Evolutionary conservation across 1,284 basidiomycete genomes (phyloP), one percentile per base, ranked within the genome.

Genomic region (Malassezia sympodialis): DNA sequence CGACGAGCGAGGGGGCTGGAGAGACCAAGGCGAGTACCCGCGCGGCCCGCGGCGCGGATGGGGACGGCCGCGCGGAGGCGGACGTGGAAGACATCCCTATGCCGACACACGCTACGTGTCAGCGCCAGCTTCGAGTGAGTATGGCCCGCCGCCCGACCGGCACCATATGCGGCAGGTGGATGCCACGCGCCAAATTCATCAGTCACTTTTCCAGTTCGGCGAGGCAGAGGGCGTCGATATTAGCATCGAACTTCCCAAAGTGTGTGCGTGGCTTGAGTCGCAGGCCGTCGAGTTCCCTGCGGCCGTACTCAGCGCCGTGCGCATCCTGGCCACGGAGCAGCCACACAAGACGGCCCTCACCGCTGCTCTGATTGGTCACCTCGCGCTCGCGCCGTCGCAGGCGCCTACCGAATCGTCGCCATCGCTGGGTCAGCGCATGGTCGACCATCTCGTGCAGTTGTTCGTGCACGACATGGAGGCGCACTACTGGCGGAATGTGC

Each of bases 401-500:
- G 15, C 27, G 15, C 8, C 23, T 14, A n/a, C 40, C 0, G 12
- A 26, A 2, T 6, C n/a, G 12, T 45, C 56, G n/a, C n/a, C 48
- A 3, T 62, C 62, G 26, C 26, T 70, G 4, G 72, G 72, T 7
- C 53, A 61, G 47, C 51, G 37, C 32, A 61, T 74, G 43, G 55
- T 69, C 26, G 62, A 65, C 24, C 69, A 72, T 37, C 61, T 74
- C 21, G 56, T 69, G 59, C 60, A 62, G 27, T 65, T 68, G 11
- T 73, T 72, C 53, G 63, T 60, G 8, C 46, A 54, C n/a, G 66
- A 67, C 48, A 57, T 73, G 30, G 71, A 72, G 24, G 63, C 68
- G 4, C 56, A 71, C 6, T 61, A 72, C 17, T 74, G 72, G 72
- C 42, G 72, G 3, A 69, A 73, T 54, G 65, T 64, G 12, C 65